These are phyloP conservation scores for Aegle marmelos DNA, from an alignment of 345 rosid genomes.

Conservation along the genomic window DNA sequence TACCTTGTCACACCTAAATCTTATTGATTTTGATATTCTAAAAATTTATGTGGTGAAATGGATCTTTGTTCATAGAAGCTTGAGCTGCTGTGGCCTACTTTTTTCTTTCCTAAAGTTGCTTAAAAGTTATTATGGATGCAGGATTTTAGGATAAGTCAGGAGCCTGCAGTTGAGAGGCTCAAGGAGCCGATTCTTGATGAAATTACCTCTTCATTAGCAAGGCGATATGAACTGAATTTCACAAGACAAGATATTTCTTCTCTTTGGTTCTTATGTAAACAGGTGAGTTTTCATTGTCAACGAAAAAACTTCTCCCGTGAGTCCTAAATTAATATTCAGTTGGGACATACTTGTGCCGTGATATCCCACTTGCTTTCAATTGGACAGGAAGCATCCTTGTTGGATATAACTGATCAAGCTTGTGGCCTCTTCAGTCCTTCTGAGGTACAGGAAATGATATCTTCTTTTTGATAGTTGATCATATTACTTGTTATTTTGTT, in stretches of 20 bases:
- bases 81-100: background rate
- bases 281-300: conserved; percentile 38
- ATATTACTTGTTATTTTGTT: background rate
- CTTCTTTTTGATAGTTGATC: background rate
- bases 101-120: conserved; percentile 1
- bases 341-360: background rate
- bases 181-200: conserved; percentile 81
- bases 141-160: conserved; percentile 53
- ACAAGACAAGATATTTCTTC: conserved; percentile 74
- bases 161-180: conserved; percentile 71
- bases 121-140: conserved; percentile 30
- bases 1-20: background rate
- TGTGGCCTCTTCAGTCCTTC: conserved; percentile 76
- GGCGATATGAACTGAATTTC: conserved; percentile 56
- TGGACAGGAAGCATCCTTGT: conserved; percentile 88
- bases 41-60: background rate
- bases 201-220: conserved; percentile 59
- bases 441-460: conserved; percentile 49
- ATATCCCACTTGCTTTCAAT: conserved; percentile 4
- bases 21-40: background rate
- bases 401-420: conserved; percentile 77
- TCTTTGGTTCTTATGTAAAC: conserved; percentile 94
- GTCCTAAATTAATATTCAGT: background rate
- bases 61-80: background rate
- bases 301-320: background rate